These are phyloP conservation scores for Penicillium nordicum DNA, from an alignment of 2,329 filamentous ascomycete genomes.

Conservation along the genomic window DNA sequence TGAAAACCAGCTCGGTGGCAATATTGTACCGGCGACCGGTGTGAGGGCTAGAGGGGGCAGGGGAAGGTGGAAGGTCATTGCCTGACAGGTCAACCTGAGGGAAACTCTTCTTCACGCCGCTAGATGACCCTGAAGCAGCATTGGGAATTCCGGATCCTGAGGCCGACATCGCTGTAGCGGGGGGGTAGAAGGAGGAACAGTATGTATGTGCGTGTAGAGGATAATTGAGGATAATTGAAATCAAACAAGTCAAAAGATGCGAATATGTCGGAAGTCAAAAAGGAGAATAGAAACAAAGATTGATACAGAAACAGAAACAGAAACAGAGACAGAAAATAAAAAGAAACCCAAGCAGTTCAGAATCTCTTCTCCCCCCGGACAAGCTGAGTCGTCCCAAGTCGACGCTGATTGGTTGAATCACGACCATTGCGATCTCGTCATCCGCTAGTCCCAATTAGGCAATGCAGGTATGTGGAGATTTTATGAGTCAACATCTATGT, in stretches of 20 bases:
- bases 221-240: neutral
- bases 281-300: neutral
- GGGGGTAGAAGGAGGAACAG: conserved; percentile 18
- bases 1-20: conserved; percentile 94
- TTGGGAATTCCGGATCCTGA: conserved; percentile 29
- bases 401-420: conserved; percentile 18
- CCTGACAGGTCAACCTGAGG: conserved; percentile 73
- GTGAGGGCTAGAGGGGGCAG: conserved; percentile 84
- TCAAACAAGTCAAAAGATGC: neutral
- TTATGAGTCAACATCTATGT: conserved; percentile 2
- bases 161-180: conserved; percentile 41
- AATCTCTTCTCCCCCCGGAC: neutral
- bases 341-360: neutral
- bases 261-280: neutral
- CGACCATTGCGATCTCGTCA: conserved; percentile 19
- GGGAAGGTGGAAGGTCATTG: conserved; percentile 82
- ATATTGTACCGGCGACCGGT: conserved; percentile 86
- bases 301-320: too few relatives aligned
- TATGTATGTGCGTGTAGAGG: neutral
- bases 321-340: neutral
- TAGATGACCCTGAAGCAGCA: conserved; percentile 23
- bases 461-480: conserved; percentile 3
- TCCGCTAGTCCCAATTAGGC: conserved; percentile 14
- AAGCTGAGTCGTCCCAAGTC: conserved; percentile 1
- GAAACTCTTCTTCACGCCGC: conserved; percentile 49